Evolutionary conservation across 2,329 filamentous ascomycete genomes (phyloP).

Genomic region (Cytospora piceae): DNA sequence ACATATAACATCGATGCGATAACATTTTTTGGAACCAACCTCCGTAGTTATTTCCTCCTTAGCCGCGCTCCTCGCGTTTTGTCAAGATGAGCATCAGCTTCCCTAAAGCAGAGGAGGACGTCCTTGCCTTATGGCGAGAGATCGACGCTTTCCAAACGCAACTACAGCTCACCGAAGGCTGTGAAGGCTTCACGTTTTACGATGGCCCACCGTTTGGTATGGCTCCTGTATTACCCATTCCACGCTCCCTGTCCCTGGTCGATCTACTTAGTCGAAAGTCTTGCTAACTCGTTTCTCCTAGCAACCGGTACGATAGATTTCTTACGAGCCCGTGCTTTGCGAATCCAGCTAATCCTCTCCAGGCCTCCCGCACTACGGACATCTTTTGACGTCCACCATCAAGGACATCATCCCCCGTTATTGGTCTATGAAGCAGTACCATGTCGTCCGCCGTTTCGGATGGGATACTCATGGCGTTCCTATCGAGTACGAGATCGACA

Average conservation of each 20-base stretch:
- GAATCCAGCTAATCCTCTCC: background rate
- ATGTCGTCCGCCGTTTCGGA: conserved; percentile 89
- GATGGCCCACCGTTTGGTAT: conserved; percentile 83
- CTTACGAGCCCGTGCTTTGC: background rate
- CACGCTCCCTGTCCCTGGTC: background rate
- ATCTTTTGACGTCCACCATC: conserved; percentile 88
- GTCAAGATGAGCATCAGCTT: conserved; percentile 82
- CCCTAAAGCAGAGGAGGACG: conserved; percentile 83
- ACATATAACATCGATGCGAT: no score
- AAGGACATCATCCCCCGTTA: conserved; percentile 96
- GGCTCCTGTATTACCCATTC: conserved; percentile 40
- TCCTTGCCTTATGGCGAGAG: conserved; percentile 84
- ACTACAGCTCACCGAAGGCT: conserved; percentile 75
- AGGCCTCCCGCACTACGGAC: conserved; percentile 58
- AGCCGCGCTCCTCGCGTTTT: background rate
- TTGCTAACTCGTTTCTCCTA: background rate
- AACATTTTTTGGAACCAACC: no score
- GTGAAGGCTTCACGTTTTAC: conserved; percentile 90
- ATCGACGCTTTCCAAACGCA: conserved; percentile 89
- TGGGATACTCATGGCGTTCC: conserved; percentile 95
- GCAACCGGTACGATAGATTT: conserved; percentile 9
- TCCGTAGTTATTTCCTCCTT: no score
- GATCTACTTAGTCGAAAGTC: background rate
- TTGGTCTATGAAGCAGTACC: conserved; percentile 96
- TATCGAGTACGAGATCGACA: conserved; percentile 96